Percentiles rank a stretch among this genome's conserved stretches.
Evolutionary conservation across 2,329 filamentous ascomycete genomes (phyloP).

Genomic region (Fusarium buxicola): DNA sequence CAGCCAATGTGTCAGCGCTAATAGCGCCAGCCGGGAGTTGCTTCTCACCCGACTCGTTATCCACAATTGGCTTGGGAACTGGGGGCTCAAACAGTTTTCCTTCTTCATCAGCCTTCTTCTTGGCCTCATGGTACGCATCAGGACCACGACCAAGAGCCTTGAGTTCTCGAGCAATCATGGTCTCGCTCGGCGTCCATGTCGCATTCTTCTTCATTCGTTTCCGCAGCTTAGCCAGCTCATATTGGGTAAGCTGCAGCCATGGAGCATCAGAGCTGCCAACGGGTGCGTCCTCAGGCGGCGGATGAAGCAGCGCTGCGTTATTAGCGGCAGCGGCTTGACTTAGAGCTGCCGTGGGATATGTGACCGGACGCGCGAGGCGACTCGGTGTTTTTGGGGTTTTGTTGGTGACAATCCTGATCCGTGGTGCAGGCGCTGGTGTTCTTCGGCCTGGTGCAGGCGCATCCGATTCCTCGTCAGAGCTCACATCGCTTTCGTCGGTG

Average conservation of each 20-base stretch:
- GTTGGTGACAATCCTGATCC: constrained; percentile 62
- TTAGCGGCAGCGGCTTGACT: constrained; percentile 55
- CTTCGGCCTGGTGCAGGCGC: constrained; percentile 52
- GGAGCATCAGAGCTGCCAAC: constrained; percentile 70
- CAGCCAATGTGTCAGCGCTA: constrained; percentile 65
- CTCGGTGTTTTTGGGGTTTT: constrained; percentile 61
- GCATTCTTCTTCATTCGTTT: constrained; percentile 95
- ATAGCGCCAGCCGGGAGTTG: constrained; percentile 71
- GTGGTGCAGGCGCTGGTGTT: constrained; percentile 53
- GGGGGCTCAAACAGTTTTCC: constrained; percentile 69
- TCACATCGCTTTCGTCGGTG: constrained; percentile 64
- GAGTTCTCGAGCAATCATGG: constrained; percentile 85
- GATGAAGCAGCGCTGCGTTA: constrained; percentile 61
- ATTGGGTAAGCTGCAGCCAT: constrained; percentile 74
- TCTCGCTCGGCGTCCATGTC: constrained; percentile 85
- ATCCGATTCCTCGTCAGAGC: constrained; percentile 63
- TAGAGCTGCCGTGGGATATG: constrained; percentile 51
- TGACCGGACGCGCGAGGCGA: constrained; percentile 48
- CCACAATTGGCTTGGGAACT: constrained; percentile 54
- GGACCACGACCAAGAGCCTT: constrained; percentile 75
- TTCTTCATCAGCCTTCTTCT: constrained; percentile 72
- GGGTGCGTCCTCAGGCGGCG: constrained; percentile 69
- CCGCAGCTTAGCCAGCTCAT: constrained; percentile 74
- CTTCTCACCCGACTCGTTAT: constrained; percentile 62
- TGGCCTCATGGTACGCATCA: constrained; percentile 70